Base-by-base conservation (phyloP, 2,329 filamentous ascomycete genomes). In the Hypoxylon sp. region DNA sequence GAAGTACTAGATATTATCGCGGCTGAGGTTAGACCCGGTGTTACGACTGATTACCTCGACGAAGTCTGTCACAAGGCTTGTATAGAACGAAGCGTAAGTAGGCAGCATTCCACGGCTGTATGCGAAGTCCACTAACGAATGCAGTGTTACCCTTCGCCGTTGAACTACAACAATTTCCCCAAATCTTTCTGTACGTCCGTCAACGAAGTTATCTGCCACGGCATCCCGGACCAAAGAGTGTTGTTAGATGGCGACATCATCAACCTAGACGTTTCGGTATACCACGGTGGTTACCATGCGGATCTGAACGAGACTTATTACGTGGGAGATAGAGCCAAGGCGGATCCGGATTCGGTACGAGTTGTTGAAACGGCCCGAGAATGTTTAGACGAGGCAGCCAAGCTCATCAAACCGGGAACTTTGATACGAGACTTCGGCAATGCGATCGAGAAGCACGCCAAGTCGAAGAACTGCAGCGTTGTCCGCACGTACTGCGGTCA, bases 271-370 rank as follows among this genome's bases (percentile, higher is more conserved):
- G 92, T 99, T 4, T 94, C 93, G 0, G 82, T 99, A 44, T 99
- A 96, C 79, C 93, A 98, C 76, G 91, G 90, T 64, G 95, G 95
- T 56, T 98, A 94, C 81, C 95, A 99, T 76, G 93, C 93, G 57
- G 95, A 99, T 77, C 83, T 99, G 57, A 99, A 99, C 81, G 95
- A 99, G 82, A 99, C 95, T 11, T 99, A 98, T 81, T 99, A 99
- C 77, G 91, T 99, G 49, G 95, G 95, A 59, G 91, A 96, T 71
- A 93, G 91, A 74, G 92, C 95, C 43, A 87, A 87, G 73, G 88
- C 91, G 7, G 90, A 98, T 73, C 88, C 93, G 0, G 94, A 98
- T 70, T 87, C 91, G 3, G 93, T 98, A 28, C 89, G 94, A 30
- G 92, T 99, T 0, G 92, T 97, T 1, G 95, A 99, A 80, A 89